Percentiles rank a stretch among this genome's conserved stretches.
Evolutionary conservation across 75 land plant genomes (phyloP).

Genomic region (Azolla pinnata): DNA sequence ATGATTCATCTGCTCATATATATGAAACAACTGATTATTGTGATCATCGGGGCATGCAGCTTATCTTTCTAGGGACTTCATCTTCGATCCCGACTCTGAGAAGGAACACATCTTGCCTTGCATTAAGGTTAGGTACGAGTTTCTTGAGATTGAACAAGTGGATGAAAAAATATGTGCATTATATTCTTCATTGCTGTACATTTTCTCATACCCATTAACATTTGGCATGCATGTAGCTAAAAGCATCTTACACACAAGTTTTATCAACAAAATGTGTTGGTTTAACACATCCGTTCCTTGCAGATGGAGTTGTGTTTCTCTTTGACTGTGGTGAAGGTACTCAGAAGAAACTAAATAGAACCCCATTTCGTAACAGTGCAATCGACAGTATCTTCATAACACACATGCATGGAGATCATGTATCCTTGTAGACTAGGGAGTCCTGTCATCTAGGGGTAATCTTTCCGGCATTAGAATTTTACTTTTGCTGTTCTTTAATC

Average conservation of each 20-base stretch:
- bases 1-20: too few relatives aligned
- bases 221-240: not conserved
- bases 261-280: not conserved
- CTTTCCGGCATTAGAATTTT: too few relatives aligned
- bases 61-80: slow-evolving; percentile 38
- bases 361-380: slow-evolving; percentile 15
- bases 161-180: too few relatives aligned
- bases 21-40: slow-evolving; percentile 14
- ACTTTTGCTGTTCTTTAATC: too few relatives aligned
- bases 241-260: not conserved
- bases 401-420: slow-evolving; percentile 49
- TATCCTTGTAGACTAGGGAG: slow-evolving; percentile 38
- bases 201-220: too few relatives aligned
- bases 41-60: slow-evolving; percentile 32
- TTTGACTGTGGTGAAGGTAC: slow-evolving; percentile 46
- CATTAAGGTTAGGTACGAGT: slow-evolving; percentile 26
- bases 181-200: too few relatives aligned
- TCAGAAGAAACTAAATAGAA: slow-evolving; percentile 23
- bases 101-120: slow-evolving; percentile 34
- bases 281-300: not conserved
- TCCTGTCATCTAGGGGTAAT: too few relatives aligned
- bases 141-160: too few relatives aligned
- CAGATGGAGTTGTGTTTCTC: slow-evolving; percentile 26
- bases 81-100: slow-evolving; percentile 27
- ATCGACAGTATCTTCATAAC: slow-evolving; percentile 42